A percentile compares a stretch with the other conserved stretches of the same genome.
Evolutionary conservation across 805 yeast genomes (phyloP).

Genomic region (Metschnikowia aberdeeniae): DNA sequence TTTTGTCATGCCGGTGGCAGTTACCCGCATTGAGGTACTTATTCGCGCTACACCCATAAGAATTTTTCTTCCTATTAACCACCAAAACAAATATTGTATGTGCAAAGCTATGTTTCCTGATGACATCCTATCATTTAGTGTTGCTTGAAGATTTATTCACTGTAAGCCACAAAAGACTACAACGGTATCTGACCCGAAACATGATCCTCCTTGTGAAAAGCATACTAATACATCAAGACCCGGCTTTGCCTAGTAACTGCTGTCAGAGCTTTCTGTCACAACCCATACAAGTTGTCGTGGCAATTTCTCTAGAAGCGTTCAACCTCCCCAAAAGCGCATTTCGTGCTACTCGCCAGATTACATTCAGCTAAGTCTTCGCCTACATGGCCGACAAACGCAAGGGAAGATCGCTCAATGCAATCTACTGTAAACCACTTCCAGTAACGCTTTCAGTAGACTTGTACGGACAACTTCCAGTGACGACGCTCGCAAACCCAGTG

Average conservation of each 20-base stretch:
- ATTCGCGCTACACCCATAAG: background rate
- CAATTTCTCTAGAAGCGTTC: background rate
- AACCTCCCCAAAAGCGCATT: background rate
- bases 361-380: constrained; percentile 1
- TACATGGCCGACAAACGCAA: constrained; percentile 29
- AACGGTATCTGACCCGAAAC: constrained; percentile 81
- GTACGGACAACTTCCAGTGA: constrained; percentile 45
- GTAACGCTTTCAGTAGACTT: constrained; percentile 36
- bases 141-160: constrained; percentile 31
- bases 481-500: constrained; percentile 63
- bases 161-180: constrained; percentile 85
- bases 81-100: constrained; percentile 11
- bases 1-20: background rate
- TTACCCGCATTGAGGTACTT: constrained; percentile 14
- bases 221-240: constrained; percentile 5
- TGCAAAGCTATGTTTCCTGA: constrained; percentile 13
- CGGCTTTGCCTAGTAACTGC: too few species aligned
- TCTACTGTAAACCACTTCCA: constrained; percentile 55
- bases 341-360: background rate
- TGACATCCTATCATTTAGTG: constrained; percentile 23
- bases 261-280: too few species aligned
- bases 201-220: background rate
- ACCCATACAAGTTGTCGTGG: too few species aligned
- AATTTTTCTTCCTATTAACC: background rate
- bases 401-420: constrained; percentile 26